Evolutionary conservation across 129 eudicot genomes (phyloP).

Genomic region (Gnaphalium uliginosum): DNA sequence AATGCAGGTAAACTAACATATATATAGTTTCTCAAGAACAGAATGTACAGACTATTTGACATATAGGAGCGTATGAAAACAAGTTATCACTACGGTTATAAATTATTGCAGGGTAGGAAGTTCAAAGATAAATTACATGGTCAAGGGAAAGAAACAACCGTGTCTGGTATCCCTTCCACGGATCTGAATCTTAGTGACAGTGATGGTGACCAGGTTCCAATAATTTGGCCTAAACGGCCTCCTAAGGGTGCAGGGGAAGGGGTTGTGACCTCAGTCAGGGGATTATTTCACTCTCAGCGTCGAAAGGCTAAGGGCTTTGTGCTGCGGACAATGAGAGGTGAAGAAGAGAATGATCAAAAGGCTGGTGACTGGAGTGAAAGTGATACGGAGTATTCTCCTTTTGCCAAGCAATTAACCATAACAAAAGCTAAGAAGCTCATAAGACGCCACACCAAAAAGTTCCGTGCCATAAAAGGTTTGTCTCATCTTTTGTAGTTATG

Average conservation of each 20-base stretch:
- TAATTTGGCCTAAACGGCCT: conserved; percentile 72
- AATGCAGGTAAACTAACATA: conserved; percentile 68
- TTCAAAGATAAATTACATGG: conserved; percentile 73
- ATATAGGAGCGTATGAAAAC: background rate
- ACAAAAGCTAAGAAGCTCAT: conserved; percentile 82
- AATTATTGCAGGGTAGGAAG: conserved; percentile 69
- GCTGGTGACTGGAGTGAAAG: conserved; percentile 91
- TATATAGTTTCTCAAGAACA: conserved; percentile 1
- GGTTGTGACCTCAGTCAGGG: conserved; percentile 88
- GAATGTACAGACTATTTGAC: background rate
- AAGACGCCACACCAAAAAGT: conserved; percentile 84
- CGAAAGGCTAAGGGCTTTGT: conserved; percentile 95
- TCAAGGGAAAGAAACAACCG: conserved; percentile 52
- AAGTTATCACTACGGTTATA: background rate
- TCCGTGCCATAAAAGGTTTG: conserved; percentile 84
- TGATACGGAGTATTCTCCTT: conserved; percentile 89
- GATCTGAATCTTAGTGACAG: conserved; percentile 92
- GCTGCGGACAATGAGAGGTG: conserved; percentile 97
- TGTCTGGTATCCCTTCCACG: conserved; percentile 53
- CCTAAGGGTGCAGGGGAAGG: conserved; percentile 97
- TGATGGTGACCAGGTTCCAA: conserved; percentile 75
- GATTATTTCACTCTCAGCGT: conserved; percentile 84
- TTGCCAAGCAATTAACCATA: conserved; percentile 88
- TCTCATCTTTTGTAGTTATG: background rate
- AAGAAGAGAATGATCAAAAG: conserved; percentile 61